phyloP scores from a whole-genome alignment of 192 early-diverging fungal species.

The Coemansia sp. region DNA sequence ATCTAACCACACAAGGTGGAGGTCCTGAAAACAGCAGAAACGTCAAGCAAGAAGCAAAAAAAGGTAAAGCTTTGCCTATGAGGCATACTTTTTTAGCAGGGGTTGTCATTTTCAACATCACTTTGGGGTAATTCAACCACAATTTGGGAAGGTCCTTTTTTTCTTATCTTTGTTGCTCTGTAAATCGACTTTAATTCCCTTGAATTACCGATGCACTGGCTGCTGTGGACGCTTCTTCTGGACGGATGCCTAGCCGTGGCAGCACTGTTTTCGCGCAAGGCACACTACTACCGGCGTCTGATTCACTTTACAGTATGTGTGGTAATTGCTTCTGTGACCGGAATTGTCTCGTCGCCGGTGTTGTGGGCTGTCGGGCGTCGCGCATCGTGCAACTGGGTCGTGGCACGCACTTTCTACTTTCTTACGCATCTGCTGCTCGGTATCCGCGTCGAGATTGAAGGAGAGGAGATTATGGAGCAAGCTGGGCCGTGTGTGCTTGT shows the following conservation, averaged over 20 bases:
- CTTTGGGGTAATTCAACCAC: no score
- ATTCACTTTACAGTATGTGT: slow-evolving; percentile 35
- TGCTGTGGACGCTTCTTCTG: slow-evolving; percentile 23
- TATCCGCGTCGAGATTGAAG: slow-evolving; percentile 59
- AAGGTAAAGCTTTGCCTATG: no score
- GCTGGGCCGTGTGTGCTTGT: slow-evolving; percentile 64
- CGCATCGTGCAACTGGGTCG: slow-evolving; percentile 63
- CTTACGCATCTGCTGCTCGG: slow-evolving; percentile 55
- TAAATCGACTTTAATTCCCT: not conserved
- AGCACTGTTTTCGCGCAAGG: slow-evolving; percentile 32
- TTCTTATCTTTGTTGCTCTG: not conserved
- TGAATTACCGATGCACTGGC: slow-evolving; percentile 36
- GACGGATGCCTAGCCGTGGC: slow-evolving; percentile 27
- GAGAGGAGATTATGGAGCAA: slow-evolving; percentile 53
- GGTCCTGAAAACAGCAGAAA: no score
- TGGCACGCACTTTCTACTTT: slow-evolving; percentile 58
- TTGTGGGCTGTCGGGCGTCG: slow-evolving; percentile 58
- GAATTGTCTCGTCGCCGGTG: slow-evolving; percentile 54
- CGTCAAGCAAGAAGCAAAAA: no score
- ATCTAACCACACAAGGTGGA: no score
- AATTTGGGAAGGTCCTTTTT: slow-evolving; percentile 3
- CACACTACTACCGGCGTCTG: slow-evolving; percentile 22
- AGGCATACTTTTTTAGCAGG: no score
- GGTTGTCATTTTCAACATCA: no score
- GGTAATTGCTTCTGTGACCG: slow-evolving; percentile 49